A percentile compares a stretch with the other conserved stretches of the same genome.
Evolutionary conservation across 139 green algal genomes (phyloP).

Genomic region (Asterochloris erici): DNA sequence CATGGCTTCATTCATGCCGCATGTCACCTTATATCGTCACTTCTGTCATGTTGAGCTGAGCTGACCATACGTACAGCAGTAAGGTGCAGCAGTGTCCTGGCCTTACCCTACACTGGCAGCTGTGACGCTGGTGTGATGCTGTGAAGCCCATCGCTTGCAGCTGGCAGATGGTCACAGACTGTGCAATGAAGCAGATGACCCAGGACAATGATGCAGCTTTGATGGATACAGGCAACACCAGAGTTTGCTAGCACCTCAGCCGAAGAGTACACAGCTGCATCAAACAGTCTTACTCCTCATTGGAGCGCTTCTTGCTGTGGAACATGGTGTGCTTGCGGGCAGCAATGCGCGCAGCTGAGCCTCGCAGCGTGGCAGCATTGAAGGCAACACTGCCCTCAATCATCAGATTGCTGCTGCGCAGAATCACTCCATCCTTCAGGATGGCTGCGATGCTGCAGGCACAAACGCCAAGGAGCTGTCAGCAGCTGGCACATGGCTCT

Average conservation of each 20-base stretch:
- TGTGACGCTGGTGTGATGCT: background rate
- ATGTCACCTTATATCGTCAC: no score
- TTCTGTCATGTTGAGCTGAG: no score
- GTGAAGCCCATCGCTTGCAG: background rate
- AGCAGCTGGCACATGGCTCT: no score
- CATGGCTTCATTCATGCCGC: background rate
- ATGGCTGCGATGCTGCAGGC: slow-evolving; percentile 11
- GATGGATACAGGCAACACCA: no score
- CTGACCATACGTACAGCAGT: no score
- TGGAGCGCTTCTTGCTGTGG: background rate
- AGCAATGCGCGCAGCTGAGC: slow-evolving; percentile 11
- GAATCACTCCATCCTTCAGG: slow-evolving; percentile 8
- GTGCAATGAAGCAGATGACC: background rate
- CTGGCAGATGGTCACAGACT: background rate
- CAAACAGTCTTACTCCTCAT: background rate
- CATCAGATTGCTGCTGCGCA: slow-evolving; percentile 1
- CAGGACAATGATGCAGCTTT: background rate
- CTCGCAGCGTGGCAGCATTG: background rate
- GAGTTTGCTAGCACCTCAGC: background rate
- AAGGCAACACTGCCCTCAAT: background rate
- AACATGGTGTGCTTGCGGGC: slow-evolving; percentile 4
- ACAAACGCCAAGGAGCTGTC: no score
- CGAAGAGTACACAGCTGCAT: background rate
- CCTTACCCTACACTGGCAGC: no score
- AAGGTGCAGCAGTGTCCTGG: no score